Evolutionary conservation across 257 asterid genomes (phyloP).

Genomic region (Solanum piurae): DNA sequence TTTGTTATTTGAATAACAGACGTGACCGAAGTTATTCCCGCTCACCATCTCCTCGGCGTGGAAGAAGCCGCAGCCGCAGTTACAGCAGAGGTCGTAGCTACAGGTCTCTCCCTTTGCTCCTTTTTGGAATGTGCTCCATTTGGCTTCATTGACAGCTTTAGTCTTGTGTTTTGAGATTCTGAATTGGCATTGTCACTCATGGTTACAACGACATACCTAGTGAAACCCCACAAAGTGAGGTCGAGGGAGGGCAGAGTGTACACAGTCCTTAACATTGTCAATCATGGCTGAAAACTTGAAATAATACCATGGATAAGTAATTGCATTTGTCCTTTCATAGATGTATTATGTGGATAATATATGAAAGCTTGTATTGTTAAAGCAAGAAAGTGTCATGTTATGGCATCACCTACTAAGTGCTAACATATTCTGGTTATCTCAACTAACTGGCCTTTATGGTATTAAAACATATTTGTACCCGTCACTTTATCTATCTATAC

Average conservation of each 20-base stretch:
- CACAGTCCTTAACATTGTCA: neutral
- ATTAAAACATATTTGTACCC: neutral
- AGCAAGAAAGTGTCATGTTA: neutral
- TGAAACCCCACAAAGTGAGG: neutral
- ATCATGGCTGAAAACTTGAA: neutral
- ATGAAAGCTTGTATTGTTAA: neutral
- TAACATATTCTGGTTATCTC: neutral
- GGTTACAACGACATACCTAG: neutral
- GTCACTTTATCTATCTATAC: neutral
- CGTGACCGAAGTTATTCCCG: slow-evolving; percentile 44
- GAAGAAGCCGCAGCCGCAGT: slow-evolving; percentile 34
- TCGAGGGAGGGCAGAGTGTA: neutral
- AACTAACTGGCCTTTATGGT: neutral
- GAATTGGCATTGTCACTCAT: neutral
- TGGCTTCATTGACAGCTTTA: neutral
- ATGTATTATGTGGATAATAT: neutral
- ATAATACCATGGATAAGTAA: neutral
- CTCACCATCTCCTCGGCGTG: slow-evolving; percentile 49
- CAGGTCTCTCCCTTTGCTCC: slow-evolving; percentile 21
- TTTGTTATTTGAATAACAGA: slow-evolving; percentile 1
- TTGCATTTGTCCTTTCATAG: neutral
- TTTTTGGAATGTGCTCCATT: neutral
- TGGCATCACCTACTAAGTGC: neutral
- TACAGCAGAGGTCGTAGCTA: slow-evolving; percentile 41
- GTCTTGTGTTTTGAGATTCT: neutral